These are phyloP conservation scores for Larix sibirica DNA, from an alignment of 83 land plant genomes.

Conservation along the genomic window DNA sequence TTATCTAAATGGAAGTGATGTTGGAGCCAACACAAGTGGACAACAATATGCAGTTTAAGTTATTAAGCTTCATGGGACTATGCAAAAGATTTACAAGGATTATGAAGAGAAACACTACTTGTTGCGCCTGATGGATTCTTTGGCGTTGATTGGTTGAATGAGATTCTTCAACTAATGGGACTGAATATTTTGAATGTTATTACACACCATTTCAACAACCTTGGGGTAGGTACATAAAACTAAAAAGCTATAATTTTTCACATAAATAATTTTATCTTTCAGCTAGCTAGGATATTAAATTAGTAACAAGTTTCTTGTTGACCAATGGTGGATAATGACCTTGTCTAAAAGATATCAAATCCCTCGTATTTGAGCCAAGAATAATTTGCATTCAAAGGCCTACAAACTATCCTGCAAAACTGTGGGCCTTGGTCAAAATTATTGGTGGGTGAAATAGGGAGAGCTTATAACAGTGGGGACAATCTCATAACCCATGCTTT, in stretches of 20 bases:
- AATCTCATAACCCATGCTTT: slow-evolving; percentile 59
- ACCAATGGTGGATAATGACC: slow-evolving; percentile 41
- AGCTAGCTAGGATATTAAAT: background rate
- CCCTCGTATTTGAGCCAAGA: slow-evolving; percentile 47
- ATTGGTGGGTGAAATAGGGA: slow-evolving; percentile 86
- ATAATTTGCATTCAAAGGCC: slow-evolving; percentile 30
- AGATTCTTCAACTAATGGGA: slow-evolving; percentile 30
- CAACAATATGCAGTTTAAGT: slow-evolving; percentile 47
- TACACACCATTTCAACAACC: slow-evolving; percentile 68
- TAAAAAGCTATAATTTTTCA: background rate
- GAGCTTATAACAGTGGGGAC: too few relatives aligned
- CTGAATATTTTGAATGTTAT: slow-evolving; percentile 31
- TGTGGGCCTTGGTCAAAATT: slow-evolving; percentile 37
- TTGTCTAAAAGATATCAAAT: slow-evolving; percentile 57
- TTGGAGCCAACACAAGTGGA: slow-evolving; percentile 38
- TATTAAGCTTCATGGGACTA: slow-evolving; percentile 23
- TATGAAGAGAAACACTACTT: slow-evolving; percentile 28
- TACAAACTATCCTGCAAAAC: slow-evolving; percentile 31
- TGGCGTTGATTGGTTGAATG: slow-evolving; percentile 50
- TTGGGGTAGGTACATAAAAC: slow-evolving; percentile 48
- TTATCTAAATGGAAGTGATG: slow-evolving; percentile 57
- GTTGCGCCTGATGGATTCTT: slow-evolving; percentile 72
- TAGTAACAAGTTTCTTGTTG: background rate
- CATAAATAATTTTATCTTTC: background rate
- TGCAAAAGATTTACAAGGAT: slow-evolving; percentile 35